These are phyloP conservation scores for Ceratobasidium sp. DNA, from an alignment of 1,284 basidiomycete species.

Conservation along the genomic window DNA sequence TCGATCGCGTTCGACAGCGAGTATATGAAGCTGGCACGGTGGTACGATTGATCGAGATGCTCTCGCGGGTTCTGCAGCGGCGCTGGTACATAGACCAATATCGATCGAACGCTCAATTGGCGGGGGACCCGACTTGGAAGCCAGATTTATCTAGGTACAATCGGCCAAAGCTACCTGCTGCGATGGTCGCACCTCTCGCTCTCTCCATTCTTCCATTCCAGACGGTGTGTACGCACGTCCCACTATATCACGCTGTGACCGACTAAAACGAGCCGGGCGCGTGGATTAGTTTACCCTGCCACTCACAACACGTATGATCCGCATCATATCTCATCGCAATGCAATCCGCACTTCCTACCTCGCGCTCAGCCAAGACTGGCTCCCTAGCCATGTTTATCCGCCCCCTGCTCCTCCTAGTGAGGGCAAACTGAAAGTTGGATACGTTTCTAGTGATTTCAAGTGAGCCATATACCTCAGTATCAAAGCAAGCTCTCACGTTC, in stretches of 20 bases:
- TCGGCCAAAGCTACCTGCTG: slow-evolving; percentile 50
- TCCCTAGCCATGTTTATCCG: slow-evolving; percentile 57
- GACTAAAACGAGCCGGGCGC: slow-evolving; percentile 20
- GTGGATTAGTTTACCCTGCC: slow-evolving; percentile 61
- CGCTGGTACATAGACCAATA: slow-evolving; percentile 59
- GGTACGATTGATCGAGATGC: slow-evolving; percentile 61
- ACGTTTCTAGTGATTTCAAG: slow-evolving; percentile 66
- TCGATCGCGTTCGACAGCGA: slow-evolving; percentile 45
- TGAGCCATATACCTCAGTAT: slow-evolving; percentile 42
- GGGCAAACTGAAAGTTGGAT: slow-evolving; percentile 60
- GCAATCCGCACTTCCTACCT: slow-evolving; percentile 62
- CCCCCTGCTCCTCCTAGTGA: slow-evolving; percentile 58
- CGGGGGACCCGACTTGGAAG: slow-evolving; percentile 9
- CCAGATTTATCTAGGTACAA: slow-evolving; percentile 44
- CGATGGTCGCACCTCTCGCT: slow-evolving; percentile 54
- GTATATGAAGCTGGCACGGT: slow-evolving; percentile 61
- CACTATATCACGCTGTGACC: background rate
- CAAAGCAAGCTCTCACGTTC: slow-evolving; percentile 19
- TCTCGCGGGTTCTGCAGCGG: slow-evolving; percentile 58
- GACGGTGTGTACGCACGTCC: slow-evolving; percentile 50
- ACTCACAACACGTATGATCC: slow-evolving; percentile 57
- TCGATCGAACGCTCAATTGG: slow-evolving; percentile 46
- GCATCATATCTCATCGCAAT: slow-evolving; percentile 64
- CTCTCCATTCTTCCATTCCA: slow-evolving; percentile 67
- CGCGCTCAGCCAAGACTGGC: slow-evolving; percentile 58